Base-by-base conservation (phyloP, 192 early-diverging fungal species). In the Coemansia furcata region DNA sequence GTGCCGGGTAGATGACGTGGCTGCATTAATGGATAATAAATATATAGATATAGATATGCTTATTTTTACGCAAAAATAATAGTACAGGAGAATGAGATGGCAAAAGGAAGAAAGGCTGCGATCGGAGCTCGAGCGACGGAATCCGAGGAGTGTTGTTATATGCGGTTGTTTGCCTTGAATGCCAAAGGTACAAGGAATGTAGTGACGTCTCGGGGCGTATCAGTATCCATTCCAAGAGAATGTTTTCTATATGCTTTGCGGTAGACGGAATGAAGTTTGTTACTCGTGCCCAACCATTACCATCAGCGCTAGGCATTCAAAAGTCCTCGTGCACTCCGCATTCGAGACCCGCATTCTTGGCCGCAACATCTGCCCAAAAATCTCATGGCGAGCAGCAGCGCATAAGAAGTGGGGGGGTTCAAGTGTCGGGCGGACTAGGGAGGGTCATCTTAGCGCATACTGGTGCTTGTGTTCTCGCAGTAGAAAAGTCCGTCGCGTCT, bases 1-100 rank as follows among this genome's bases (percentile, higher is more conserved):
- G 47, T 47, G 36, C 63, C 61, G n/a, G 40, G 55, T 12, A 60
- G n/a, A 47, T 42, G 44, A 19, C 23, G 2, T 12, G 57, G 44
- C 70, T 63, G 65, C 70, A 66, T 72, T 40, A 33, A 19, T 23
- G 15, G 11, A 38, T 12, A 23, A 43, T 12, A 35, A n/a, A 44
- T 17, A 61, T 6, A 21, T 6, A 30, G 19, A 12, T 26, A 26
- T 26, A 1, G 43, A 14, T 33, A 14, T 14, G 17, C 61, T 11
- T 19, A 12, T 52, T 52, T 52, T 5, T 47, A 23, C 0, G 49
- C 49, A 8, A 50, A 50, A 29, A 29, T 23, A 29, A 50, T 23
- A 17, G 46, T 23, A 49, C 46, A 49, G 8, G 46, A 49, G 21
- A n/a, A 10, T 49, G 19, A 54, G 37, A 19, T n/a, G 36, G 26